phyloP scores from a whole-genome alignment of 768 basidiomycete species.

The Amyloporia xantha region DNA sequence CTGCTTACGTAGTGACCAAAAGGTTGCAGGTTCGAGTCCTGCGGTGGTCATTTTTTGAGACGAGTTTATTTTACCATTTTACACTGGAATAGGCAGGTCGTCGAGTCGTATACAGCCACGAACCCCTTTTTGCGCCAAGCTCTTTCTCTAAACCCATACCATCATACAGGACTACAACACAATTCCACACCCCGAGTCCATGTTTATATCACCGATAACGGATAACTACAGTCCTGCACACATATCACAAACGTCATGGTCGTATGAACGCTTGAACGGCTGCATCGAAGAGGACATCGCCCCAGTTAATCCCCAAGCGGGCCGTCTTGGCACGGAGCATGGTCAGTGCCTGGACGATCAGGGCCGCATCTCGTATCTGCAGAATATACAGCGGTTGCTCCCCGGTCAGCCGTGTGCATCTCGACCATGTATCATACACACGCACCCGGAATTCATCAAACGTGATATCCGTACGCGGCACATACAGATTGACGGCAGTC shows the following conservation, averaged over 20 bases:
- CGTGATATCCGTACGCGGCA: slow-evolving; percentile 31
- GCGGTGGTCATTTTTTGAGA: slow-evolving; percentile 68
- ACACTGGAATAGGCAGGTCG: no score
- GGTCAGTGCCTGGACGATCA: slow-evolving; percentile 26
- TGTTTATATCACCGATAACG: no score
- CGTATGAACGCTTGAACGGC: background rate
- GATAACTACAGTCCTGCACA: no score
- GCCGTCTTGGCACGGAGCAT: slow-evolving; percentile 14
- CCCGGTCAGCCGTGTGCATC: background rate
- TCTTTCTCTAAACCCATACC: no score
- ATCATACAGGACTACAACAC: no score
- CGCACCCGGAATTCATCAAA: slow-evolving; percentile 35
- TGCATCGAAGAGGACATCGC: slow-evolving; percentile 17
- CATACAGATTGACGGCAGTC: slow-evolving; percentile 29
- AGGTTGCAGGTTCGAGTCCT: slow-evolving; percentile 97
- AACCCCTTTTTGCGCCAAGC: no score
- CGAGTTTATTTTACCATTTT: no score
- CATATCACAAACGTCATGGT: no score
- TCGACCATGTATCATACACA: no score
- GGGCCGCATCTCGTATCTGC: slow-evolving; percentile 35
- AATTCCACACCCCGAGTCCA: no score
- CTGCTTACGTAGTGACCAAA: no score
- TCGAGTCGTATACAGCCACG: no score
- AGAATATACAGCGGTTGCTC: background rate
- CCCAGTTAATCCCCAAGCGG: slow-evolving; percentile 14